phyloP scores from a whole-genome alignment of 768 basidiomycete species.

The Zangia roseola region DNA sequence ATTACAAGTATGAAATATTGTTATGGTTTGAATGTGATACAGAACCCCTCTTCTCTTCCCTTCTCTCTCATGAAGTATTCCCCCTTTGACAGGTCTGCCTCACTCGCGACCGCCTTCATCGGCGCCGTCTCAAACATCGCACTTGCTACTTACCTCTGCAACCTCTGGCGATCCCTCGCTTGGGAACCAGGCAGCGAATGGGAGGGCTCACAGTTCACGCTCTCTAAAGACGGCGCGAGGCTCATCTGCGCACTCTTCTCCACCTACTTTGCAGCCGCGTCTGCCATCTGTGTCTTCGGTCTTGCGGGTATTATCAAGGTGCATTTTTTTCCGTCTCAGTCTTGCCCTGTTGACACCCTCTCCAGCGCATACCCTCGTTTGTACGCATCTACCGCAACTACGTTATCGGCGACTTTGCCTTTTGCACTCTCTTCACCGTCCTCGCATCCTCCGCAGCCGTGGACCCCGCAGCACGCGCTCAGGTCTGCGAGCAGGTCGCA shows the following conservation, averaged over 20 bases:
- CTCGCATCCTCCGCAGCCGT: slow-evolving; percentile 60
- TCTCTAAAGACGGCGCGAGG: slow-evolving; percentile 41
- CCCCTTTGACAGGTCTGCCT: slow-evolving; percentile 32
- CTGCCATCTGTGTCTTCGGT: slow-evolving; percentile 63
- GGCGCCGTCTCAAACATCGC: slow-evolving; percentile 42
- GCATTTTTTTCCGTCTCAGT: slow-evolving; percentile 14
- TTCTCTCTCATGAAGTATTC: slow-evolving; percentile 4
- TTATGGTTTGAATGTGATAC: too few relatives aligned
- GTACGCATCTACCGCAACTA: slow-evolving; percentile 83
- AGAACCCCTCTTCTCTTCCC: background rate
- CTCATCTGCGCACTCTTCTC: slow-evolving; percentile 62
- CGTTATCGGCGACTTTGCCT: slow-evolving; percentile 74
- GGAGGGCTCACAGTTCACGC: slow-evolving; percentile 42
- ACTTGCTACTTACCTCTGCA: slow-evolving; percentile 41
- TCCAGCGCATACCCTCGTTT: slow-evolving; percentile 58
- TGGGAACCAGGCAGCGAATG: slow-evolving; percentile 52
- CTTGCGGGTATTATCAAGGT: slow-evolving; percentile 71
- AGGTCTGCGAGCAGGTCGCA: slow-evolving; percentile 72
- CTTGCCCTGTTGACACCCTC: background rate
- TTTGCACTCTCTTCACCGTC: slow-evolving; percentile 58
- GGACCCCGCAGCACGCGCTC: slow-evolving; percentile 51
- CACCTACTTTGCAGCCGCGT: slow-evolving; percentile 64
- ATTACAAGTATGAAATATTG: slow-evolving; percentile 8
- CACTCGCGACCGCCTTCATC: slow-evolving; percentile 36
- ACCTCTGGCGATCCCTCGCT: slow-evolving; percentile 42